Evolutionary conservation across 2,329 filamentous ascomycete species (phyloP).

Genomic region (Penicillium sp.): DNA sequence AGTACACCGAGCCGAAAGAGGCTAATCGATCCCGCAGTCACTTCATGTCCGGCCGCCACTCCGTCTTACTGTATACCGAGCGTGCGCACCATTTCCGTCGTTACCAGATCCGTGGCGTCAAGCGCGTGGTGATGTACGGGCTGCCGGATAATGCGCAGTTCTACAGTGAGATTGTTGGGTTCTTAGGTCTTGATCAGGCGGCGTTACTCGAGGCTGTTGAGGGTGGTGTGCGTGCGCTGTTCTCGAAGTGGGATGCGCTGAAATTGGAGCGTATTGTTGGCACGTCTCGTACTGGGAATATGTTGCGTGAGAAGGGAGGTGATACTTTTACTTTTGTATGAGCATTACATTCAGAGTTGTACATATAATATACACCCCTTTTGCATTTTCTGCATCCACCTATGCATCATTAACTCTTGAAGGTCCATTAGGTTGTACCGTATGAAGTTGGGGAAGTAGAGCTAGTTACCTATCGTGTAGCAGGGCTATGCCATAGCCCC

Average conservation of each 20-base stretch:
- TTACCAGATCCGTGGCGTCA: slow-evolving; percentile 77
- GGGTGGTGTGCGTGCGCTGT: slow-evolving; percentile 59
- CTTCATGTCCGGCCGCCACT: slow-evolving; percentile 78
- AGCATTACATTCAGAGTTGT: neutral
- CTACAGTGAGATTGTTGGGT: slow-evolving; percentile 44
- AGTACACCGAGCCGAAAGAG: slow-evolving; percentile 77
- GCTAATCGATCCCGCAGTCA: slow-evolving; percentile 80
- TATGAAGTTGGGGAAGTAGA: no score
- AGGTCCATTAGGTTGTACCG: no score
- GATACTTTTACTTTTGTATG: slow-evolving; percentile 96
- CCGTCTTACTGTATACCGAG: slow-evolving; percentile 84
- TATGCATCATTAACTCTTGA: no score
- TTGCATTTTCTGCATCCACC: no score
- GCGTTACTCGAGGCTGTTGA: slow-evolving; percentile 56
- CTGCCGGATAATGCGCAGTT: slow-evolving; percentile 76
- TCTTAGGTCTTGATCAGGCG: slow-evolving; percentile 39
- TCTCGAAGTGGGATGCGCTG: slow-evolving; percentile 85
- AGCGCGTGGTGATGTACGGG: slow-evolving; percentile 81
- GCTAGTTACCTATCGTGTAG: no score
- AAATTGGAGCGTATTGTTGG: slow-evolving; percentile 87
- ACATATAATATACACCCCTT: no score
- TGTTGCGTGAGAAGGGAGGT: slow-evolving; percentile 73
- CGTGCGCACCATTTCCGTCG: slow-evolving; percentile 94
- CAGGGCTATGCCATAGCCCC: no score
- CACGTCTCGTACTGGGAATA: slow-evolving; percentile 71